Base-by-base conservation (phyloP, 306 rosid species). In the Lupinus albus region DNA sequence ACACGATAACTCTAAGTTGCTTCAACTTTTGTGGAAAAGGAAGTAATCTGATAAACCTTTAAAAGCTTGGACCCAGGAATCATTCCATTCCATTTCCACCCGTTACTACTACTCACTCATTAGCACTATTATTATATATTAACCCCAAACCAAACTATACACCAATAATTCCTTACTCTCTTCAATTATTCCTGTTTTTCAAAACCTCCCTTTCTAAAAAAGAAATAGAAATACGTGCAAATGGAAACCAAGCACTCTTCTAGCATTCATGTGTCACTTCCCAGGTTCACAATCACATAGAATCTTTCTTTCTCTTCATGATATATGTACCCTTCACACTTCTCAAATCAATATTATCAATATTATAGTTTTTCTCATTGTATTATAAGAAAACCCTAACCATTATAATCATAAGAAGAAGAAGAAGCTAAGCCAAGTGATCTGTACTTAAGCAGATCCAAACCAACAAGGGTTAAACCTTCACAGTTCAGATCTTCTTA, bases 1-100 rank as follows among this genome's bases (percentile, higher is more conserved):
- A 76, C 72, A 7, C 16, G 5, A 36, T 42, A 68, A 83, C 84
- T 83, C 82, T 35, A 73, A 76, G 74, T 82, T 76, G 8, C 74
- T 59, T 56, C 15, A 44, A 10, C 79, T 76, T 79, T 79, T 74
- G 84, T 79, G 84, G 76, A 72, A 76, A 55, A 55, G 36, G 32
- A 36, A 11, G n/a, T 25, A 25, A 51, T 49, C 78, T 52, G 42
- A 18, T 35, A 2, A 41, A 9, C 46, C 46, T 46, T 7, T 14
- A 5, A 20, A 35, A 21, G 28, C 28, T 63, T 8, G 41, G 58
- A 48, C 75, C 61, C 68, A 33, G 20, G 54, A 55, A 49, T 68
- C 73, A 67, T 76, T 72, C 70, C 39, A 48, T 32, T 32, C 36
- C 36, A 25, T 25, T 25, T 52, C 74, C 72, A 18, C 68, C 64